Base-by-base conservation (phyloP, 2,329 filamentous ascomycete genomes). In the Claviceps cyperi region DNA sequence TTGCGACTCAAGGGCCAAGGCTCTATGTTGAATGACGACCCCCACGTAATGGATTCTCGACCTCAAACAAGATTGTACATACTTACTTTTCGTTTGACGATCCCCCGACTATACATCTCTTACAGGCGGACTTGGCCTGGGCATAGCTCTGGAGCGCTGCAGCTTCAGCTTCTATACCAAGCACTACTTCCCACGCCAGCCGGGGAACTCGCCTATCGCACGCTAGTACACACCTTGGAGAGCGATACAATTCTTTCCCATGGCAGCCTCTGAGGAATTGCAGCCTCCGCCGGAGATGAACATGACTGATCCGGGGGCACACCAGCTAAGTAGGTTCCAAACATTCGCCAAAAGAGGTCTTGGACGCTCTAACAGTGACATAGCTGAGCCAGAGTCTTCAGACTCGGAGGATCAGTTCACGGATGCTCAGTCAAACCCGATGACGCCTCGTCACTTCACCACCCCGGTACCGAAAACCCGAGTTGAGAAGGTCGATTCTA, bases 361-460 rank as follows among this genome's bases (percentile, higher is more conserved):
- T 28, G 8, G 28, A 15, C 22, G 43, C 54, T 50, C 62, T 67
- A 54, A 66, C 57, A 48, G 48, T 35, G 37, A 22, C 21, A 37
- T 43, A 64, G 64, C 62, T 66, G 75, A 76, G 43, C 40, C 51
- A 40, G 51, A 53, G 52, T 70, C 69, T 32, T 81, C 80, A 46
- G 81, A 83, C 54, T 82, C 78, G 28, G 81, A 84, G 44, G 81
- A 84, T 56, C 81, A 84, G 65, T 84, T 82, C 64, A 83, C 77
- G 47, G 81, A 84, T 61, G 80, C 81, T 36, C 76, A 76, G 50
- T 81, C 78, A 36, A 73, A 64, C 50, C 69, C 60, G 51, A 64
- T 58, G 56, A 75, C 64, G 60, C 69, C 66, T 8, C 66, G 28
- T 9, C 28, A 63, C 5, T 59, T 63, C 40, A 64, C 61, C 53